These are phyloP conservation scores for Globisporangium nagaii DNA, from an alignment of 352 stramenopile genomes.

Conservation along the genomic window DNA sequence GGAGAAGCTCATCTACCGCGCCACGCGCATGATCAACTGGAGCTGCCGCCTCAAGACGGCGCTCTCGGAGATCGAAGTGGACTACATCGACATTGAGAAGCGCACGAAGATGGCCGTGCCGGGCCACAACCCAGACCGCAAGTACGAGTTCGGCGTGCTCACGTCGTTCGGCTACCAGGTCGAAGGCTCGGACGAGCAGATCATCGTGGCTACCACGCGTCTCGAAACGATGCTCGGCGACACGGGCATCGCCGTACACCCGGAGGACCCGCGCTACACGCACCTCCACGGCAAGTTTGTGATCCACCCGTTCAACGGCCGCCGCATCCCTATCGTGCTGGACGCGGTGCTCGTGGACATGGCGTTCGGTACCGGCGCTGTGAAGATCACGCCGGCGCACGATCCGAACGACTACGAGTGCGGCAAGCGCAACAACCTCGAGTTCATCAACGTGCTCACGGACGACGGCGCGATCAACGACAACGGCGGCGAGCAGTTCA, in stretches of 20 bases:
- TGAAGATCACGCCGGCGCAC: slow-evolving; percentile 99
- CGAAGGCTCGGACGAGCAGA: slow-evolving; percentile 80
- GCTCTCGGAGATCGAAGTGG: slow-evolving; percentile 96
- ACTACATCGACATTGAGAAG: slow-evolving; percentile 98
- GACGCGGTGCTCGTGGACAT: slow-evolving; percentile 98
- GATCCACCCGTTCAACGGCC: slow-evolving; percentile 97
- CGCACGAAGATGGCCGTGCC: slow-evolving; percentile 94
- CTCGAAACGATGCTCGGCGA: slow-evolving; percentile 99
- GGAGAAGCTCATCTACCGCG: slow-evolving; percentile 96
- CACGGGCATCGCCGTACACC: slow-evolving; percentile 97
- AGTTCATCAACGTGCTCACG: slow-evolving; percentile 97
- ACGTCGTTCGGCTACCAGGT: slow-evolving; percentile 98
- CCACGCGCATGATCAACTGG: slow-evolving; percentile 99
- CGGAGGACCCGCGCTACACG: slow-evolving; percentile 97
- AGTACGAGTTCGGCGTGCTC: slow-evolving; percentile 99
- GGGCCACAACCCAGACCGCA: slow-evolving; percentile 92
- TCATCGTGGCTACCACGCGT: slow-evolving; percentile 92
- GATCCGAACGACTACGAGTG: slow-evolving; percentile 99
- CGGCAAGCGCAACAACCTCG: slow-evolving; percentile 94
- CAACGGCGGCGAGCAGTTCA: slow-evolving; percentile 87
- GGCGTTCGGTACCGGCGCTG: slow-evolving; percentile 95
- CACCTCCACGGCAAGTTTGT: slow-evolving; percentile 98
- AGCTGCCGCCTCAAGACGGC: slow-evolving; percentile 97
- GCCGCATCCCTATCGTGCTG: slow-evolving; percentile 96
- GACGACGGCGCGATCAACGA: slow-evolving; percentile 96